These are phyloP conservation scores for Davidsoniella virescens DNA, from an alignment of 2,329 filamentous ascomycete genomes.

Conservation along the genomic window DNA sequence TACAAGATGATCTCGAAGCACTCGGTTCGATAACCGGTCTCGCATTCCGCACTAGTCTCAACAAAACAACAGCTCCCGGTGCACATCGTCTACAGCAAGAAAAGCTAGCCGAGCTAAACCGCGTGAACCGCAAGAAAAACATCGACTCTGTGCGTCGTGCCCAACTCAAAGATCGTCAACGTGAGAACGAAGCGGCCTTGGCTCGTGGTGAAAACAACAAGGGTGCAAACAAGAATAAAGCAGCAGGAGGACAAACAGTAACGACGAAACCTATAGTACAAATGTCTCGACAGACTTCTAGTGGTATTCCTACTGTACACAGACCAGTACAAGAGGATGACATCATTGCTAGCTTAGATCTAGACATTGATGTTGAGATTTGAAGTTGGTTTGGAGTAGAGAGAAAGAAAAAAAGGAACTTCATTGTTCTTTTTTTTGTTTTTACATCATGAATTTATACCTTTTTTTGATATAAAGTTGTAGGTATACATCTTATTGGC, in stretches of 20 bases:
- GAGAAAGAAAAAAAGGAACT: not conserved
- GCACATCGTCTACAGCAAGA: slow-evolving; percentile 53
- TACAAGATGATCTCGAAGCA: slow-evolving; percentile 44
- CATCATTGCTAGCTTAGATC: slow-evolving; percentile 72
- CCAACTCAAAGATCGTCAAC: slow-evolving; percentile 63
- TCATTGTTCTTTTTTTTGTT: not conserved
- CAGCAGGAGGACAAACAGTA: slow-evolving; percentile 10
- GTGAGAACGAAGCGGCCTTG: slow-evolving; percentile 42
- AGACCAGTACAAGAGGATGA: slow-evolving; percentile 80
- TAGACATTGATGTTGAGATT: slow-evolving; percentile 74
- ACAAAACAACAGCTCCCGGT: slow-evolving; percentile 30
- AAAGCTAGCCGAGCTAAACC: slow-evolving; percentile 67
- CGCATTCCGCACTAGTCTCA: slow-evolving; percentile 54
- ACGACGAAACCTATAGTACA: slow-evolving; percentile 10
- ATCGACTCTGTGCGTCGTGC: slow-evolving; percentile 82
- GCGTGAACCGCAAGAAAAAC: slow-evolving; percentile 68
- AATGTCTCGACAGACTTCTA: slow-evolving; percentile 19
- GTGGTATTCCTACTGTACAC: slow-evolving; percentile 49
- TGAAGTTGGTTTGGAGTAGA: not conserved
- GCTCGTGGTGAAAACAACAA: slow-evolving; percentile 40
- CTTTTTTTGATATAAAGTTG: not conserved
- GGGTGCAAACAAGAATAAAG: slow-evolving; percentile 20
- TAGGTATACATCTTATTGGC: too few species aligned
- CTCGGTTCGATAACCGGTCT: slow-evolving; percentile 49
- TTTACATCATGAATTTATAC: not conserved